Evolutionary conservation across 176 grass and related monocot species (phyloP).

Genomic region (Avena sativa): DNA sequence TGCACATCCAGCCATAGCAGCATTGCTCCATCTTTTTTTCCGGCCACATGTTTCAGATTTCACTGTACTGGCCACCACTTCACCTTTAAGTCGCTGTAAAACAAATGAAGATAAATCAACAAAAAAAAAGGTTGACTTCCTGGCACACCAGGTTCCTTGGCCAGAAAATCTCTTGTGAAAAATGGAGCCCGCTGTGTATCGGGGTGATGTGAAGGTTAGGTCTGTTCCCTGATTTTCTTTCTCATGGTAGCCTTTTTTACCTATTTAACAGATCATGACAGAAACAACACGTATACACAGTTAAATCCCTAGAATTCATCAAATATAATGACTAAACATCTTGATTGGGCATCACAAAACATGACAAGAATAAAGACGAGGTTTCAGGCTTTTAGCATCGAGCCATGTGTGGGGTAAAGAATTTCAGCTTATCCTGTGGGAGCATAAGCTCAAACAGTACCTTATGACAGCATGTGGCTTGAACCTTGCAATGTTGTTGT

Average conservation of each 20-base stretch:
- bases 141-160: constrained; percentile 40
- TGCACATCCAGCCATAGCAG: constrained; percentile 14
- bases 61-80: constrained; percentile 25
- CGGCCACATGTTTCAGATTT: constrained; percentile 21
- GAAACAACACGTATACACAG: background rate
- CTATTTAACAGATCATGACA: constrained; percentile 19
- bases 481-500: background rate
- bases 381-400: constrained; percentile 22
- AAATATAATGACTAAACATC: constrained; percentile 14
- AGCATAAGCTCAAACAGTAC: constrained; percentile 35
- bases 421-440: constrained; percentile 27
- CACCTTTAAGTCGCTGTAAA: constrained; percentile 17
- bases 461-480: constrained; percentile 1
- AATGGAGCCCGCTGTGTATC: background rate
- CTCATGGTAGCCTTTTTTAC: constrained; percentile 5
- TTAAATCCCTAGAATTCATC: constrained; percentile 8
- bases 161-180: constrained; percentile 26
- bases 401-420: constrained; percentile 26
- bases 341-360: constrained; percentile 45
- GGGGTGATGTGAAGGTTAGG: constrained; percentile 44
- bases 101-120: constrained; percentile 19
- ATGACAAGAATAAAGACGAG: background rate
- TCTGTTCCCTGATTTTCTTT: constrained; percentile 41
- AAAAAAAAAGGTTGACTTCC: constrained; percentile 32
- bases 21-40: background rate